Conservation (phyloP, 2,329 filamentous ascomycete species). For the Nothopassalora personata region DNA sequence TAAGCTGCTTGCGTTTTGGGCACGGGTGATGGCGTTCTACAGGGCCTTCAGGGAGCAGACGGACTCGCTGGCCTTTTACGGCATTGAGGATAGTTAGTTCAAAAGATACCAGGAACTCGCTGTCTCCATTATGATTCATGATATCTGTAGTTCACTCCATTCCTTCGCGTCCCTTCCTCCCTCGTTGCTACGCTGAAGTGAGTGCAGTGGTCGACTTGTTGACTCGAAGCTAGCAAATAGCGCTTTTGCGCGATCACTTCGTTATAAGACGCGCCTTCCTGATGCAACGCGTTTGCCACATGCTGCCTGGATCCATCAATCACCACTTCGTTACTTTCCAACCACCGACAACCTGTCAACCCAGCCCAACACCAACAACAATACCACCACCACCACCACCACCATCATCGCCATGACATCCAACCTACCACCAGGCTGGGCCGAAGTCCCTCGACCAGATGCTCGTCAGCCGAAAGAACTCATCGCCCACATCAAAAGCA, state of each 20-base stretch:
- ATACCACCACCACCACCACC: background rate
- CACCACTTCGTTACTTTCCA: background rate
- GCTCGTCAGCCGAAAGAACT: background rate
- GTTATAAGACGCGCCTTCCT: background rate
- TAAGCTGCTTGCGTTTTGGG: slow-evolving; percentile 18
- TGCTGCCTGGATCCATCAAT: background rate
- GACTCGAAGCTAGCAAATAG: background rate
- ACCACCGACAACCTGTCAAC: background rate
- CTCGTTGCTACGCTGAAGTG: background rate
- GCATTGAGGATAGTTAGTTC: slow-evolving; percentile 9
- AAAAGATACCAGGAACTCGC: slow-evolving; percentile 2
- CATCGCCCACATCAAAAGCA: background rate
- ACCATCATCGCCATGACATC: background rate
- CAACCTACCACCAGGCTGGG: background rate
- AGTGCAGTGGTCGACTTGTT: background rate
- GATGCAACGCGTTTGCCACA: background rate
- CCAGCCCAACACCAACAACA: background rate
- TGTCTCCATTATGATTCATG: background rate
- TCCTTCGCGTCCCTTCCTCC: background rate
- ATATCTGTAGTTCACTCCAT: background rate
- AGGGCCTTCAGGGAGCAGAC: background rate
- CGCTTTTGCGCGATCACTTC: background rate
- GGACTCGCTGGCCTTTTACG: slow-evolving; percentile 1
- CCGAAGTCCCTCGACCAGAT: background rate
- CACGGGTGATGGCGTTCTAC: slow-evolving; percentile 7